These are phyloP conservation scores for Hygrophila difformis DNA, from an alignment of 257 asterid genomes.

Conservation along the genomic window DNA sequence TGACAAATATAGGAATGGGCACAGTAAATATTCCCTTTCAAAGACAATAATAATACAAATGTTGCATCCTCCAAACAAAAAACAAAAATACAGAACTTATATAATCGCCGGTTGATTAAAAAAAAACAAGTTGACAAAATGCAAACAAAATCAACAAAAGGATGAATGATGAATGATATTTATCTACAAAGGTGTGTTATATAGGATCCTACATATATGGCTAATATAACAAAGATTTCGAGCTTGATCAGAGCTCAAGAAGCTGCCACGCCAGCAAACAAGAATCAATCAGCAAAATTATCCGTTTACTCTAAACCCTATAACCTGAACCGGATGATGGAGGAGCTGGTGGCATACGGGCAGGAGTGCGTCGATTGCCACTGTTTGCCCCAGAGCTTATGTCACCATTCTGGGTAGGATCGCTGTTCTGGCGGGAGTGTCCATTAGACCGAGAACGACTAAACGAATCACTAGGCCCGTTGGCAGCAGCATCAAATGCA, in stretches of 20 bases:
- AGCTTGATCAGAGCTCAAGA: conserved; percentile 29
- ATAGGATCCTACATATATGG: conserved; percentile 34
- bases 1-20: too few species aligned
- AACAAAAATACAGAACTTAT: too few species aligned
- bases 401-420: conserved; percentile 75
- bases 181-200: conserved; percentile 51
- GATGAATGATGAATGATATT: conserved; percentile 21
- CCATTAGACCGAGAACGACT: conserved; percentile 56
- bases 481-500: conserved; percentile 88
- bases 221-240: conserved; percentile 31
- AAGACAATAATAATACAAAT: neutral
- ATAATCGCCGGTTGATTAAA: too few species aligned
- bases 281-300: conserved; percentile 24
- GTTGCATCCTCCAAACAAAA: neutral
- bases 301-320: conserved; percentile 42
- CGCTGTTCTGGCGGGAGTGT: conserved; percentile 66
- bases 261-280: conserved; percentile 33
- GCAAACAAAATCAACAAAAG: conserved; percentile 20
- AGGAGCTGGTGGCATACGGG: conserved; percentile 87
- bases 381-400: conserved; percentile 41
- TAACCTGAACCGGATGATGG: conserved; percentile 65
- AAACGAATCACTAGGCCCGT: conserved; percentile 45
- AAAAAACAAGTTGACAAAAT: conserved; percentile 30
- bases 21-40: neutral
- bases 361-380: conserved; percentile 83